Conservation (phyloP, 768 basidiomycete species). For the Phylloporus scabripes region DNA sequence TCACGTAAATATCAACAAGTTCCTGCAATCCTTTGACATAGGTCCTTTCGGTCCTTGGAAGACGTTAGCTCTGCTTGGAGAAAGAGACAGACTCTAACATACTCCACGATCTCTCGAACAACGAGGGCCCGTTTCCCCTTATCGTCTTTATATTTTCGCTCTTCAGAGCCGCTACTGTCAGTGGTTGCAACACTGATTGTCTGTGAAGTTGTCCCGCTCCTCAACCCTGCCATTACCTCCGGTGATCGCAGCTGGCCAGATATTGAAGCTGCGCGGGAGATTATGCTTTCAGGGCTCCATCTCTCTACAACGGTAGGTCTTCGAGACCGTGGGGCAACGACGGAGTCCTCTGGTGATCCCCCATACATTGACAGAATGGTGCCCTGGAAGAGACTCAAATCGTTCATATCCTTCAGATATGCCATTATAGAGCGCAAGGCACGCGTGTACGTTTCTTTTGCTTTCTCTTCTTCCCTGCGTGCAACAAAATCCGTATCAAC, state of each 20-base stretch:
- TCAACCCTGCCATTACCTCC: conserved; percentile 56
- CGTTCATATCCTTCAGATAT: conserved; percentile 93
- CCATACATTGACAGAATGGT: conserved; percentile 57
- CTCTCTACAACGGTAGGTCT: conserved; percentile 63
- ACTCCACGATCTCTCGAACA: conserved; percentile 89
- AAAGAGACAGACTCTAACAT: conserved; percentile 29
- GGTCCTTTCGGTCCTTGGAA: conserved; percentile 82
- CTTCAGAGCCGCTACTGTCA: conserved; percentile 71
- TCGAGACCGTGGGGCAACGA: conserved; percentile 43
- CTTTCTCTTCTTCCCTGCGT: conserved; percentile 66
- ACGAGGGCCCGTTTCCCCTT: conserved; percentile 77
- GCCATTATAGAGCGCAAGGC: conserved; percentile 92
- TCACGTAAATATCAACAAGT: conserved; percentile 92
- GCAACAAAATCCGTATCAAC: conserved; percentile 39
- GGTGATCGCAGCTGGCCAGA: conserved; percentile 57
- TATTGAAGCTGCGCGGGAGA: conserved; percentile 44
- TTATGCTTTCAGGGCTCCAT: conserved; percentile 41
- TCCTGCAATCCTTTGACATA: conserved; percentile 94
- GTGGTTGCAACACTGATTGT: conserved; percentile 70
- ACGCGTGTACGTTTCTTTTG: conserved; percentile 65
- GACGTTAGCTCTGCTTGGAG: conserved; percentile 7
- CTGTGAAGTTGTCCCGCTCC: conserved; percentile 55
- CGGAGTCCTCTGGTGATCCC: conserved; percentile 40
- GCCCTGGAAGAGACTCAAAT: conserved; percentile 66
- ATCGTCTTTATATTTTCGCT: conserved; percentile 90